Conservation (phyloP, 495 filamentous ascomycete species). For the Lasiosphaeria ovina region DNA sequence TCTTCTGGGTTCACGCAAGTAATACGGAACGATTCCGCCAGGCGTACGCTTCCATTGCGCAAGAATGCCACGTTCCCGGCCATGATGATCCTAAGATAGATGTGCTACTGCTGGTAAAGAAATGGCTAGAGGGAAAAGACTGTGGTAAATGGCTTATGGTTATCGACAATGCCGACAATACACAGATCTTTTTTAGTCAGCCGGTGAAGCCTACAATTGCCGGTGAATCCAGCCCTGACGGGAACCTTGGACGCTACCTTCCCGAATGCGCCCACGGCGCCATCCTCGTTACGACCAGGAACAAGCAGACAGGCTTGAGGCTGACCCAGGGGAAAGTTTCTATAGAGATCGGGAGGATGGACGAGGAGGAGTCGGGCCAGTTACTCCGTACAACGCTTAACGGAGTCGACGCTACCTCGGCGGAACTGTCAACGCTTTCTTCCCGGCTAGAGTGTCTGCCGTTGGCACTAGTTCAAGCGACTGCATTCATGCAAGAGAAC, state of each 20-base stretch:
- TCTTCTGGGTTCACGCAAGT: too few relatives aligned
- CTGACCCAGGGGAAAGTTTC: conserved; percentile 15
- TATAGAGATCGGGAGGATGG: conserved; percentile 34
- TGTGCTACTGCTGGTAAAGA: conserved; percentile 32
- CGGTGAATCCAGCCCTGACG: not conserved
- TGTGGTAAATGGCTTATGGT: conserved; percentile 38
- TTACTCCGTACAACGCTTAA: conserved; percentile 18
- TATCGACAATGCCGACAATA: too few relatives aligned
- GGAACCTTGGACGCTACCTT: too few relatives aligned
- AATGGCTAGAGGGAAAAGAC: conserved; percentile 39
- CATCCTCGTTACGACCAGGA: conserved; percentile 43
- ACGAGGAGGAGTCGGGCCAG: conserved; percentile 22
- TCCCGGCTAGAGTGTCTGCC: conserved; percentile 45
- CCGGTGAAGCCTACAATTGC: too few relatives aligned
- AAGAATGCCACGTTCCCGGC: conserved; percentile 34
- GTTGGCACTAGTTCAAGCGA: too few relatives aligned
- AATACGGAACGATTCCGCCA: too few relatives aligned
- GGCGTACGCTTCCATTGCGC: conserved; percentile 41
- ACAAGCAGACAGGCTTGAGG: conserved; percentile 29
- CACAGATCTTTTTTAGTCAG: conserved; percentile 27
- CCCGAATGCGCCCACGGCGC: conserved; percentile 36
- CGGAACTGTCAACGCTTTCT: conserved; percentile 23
- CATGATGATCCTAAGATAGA: conserved; percentile 36
- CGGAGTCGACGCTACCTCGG: conserved; percentile 11
- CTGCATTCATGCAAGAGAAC: conserved; percentile 42